Conservation (phyloP, 75 land plant species). For the Chamaecyparis obtusa region DNA sequence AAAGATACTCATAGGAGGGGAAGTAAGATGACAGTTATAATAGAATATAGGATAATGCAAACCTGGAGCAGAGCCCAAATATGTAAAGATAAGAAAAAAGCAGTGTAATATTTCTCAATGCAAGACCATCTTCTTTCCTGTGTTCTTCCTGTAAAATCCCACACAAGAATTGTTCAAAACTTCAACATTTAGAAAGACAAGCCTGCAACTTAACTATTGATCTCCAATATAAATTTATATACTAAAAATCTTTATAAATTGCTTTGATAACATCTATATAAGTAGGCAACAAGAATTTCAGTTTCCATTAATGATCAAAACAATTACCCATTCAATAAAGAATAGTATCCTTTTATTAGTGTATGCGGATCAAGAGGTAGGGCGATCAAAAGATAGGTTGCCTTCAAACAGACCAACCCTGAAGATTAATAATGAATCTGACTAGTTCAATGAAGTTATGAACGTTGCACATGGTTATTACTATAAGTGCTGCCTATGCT, state of each 20-base stretch:
- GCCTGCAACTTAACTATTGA: neutral
- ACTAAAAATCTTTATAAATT: neutral
- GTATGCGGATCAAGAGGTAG: too few species aligned
- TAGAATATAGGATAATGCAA: neutral
- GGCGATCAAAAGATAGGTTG: neutral
- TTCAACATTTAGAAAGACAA: neutral
- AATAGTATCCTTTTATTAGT: too few species aligned
- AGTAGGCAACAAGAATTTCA: too few species aligned
- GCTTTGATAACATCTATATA: neutral
- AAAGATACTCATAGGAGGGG: neutral
- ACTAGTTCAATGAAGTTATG: too few species aligned
- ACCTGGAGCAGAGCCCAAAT: slow-evolving; percentile 86
- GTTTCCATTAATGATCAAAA: too few species aligned
- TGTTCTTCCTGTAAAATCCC: slow-evolving; percentile 66
- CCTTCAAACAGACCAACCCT: neutral
- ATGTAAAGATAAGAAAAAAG: slow-evolving; percentile 66
- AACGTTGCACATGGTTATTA: neutral
- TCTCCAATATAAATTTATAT: neutral
- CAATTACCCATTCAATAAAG: too few species aligned
- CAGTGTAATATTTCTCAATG: slow-evolving; percentile 71
- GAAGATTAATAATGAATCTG: neutral
- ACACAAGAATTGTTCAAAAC: neutral
- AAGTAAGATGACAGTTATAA: neutral
- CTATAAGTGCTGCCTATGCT: neutral
- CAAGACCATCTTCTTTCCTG: slow-evolving; percentile 66